Evolutionary conservation across 208 protist genomes (phyloP).

Genomic region (Trypanosoma avium): DNA sequence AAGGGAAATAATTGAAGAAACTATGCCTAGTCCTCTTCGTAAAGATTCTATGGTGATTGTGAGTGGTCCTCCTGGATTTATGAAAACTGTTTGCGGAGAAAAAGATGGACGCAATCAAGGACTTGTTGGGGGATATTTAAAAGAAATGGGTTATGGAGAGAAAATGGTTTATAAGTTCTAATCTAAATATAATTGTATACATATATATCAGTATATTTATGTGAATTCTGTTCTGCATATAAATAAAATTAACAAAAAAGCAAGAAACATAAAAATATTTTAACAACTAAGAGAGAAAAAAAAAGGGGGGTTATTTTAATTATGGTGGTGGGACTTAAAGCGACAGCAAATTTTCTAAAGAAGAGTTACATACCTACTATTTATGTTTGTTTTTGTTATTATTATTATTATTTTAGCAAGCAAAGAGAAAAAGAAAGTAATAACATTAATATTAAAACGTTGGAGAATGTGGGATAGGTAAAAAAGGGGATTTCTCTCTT

Average conservation of each 20-base stretch:
- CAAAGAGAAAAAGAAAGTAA: too few species aligned
- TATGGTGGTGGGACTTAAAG: too few species aligned
- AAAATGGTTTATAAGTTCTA: constrained; percentile 90
- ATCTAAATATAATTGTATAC: not conserved
- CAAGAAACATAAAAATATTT: too few species aligned
- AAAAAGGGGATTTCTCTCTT: too few species aligned
- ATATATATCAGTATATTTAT: constrained; percentile 10
- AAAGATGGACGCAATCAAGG: constrained; percentile 84
- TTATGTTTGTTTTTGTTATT: too few species aligned
- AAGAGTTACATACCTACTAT: too few species aligned
- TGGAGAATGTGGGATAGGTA: too few species aligned
- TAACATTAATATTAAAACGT: too few species aligned
- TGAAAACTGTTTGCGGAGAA: constrained; percentile 80
- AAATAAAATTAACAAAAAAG: not conserved
- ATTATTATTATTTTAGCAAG: too few species aligned
- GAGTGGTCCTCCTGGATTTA: constrained; percentile 86
- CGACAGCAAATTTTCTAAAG: too few species aligned
- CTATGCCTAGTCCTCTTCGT: constrained; percentile 67
- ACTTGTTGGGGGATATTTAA: constrained; percentile 58
- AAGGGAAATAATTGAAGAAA: constrained; percentile 72
- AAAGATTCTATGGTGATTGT: constrained; percentile 80
- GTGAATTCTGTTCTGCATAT: not conserved
- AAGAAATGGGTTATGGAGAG: constrained; percentile 72
- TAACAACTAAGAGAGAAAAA: too few species aligned
- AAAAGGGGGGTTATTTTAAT: too few species aligned